Evolutionary conservation across 306 rosid genomes (phyloP).

Genomic region (Hippophae tibetana): DNA sequence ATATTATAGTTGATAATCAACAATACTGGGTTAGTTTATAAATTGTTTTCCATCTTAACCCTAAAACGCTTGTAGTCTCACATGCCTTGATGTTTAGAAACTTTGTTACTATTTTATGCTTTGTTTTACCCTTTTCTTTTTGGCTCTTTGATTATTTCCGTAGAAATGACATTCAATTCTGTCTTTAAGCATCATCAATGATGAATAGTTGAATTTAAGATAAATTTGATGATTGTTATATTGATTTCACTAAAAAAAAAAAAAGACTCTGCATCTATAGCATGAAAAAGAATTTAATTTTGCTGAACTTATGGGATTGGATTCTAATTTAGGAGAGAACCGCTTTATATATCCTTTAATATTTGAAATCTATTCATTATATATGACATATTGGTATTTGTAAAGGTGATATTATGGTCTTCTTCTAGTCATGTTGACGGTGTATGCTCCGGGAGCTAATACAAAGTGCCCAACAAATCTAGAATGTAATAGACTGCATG

Average conservation of each 20-base stretch:
- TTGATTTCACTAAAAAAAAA: background rate
- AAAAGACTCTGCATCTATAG: background rate
- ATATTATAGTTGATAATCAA: too few species aligned
- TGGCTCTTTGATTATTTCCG: background rate
- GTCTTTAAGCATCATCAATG: background rate
- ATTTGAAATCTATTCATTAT: background rate
- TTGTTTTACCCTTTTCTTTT: too few species aligned
- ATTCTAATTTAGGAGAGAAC: background rate
- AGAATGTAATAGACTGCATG: slow-evolving; percentile 31
- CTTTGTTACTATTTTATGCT: too few species aligned
- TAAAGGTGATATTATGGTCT: slow-evolving; percentile 35
- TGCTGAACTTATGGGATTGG: background rate
- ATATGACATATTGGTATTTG: slow-evolving; percentile 1
- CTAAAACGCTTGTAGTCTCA: too few species aligned
- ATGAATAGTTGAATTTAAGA: background rate
- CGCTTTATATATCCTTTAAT: background rate
- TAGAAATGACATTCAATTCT: background rate
- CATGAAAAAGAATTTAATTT: too few species aligned
- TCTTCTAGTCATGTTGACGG: slow-evolving; percentile 77
- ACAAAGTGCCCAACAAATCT: slow-evolving; percentile 28
- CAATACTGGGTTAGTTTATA: too few species aligned
- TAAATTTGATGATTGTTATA: background rate
- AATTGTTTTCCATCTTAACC: too few species aligned
- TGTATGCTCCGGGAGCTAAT: slow-evolving; percentile 49
- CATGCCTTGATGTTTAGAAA: too few species aligned